These are phyloP conservation scores for Zygosaccharomyces sapae DNA, from an alignment of 1,139 yeast species.

Conservation along the genomic window DNA sequence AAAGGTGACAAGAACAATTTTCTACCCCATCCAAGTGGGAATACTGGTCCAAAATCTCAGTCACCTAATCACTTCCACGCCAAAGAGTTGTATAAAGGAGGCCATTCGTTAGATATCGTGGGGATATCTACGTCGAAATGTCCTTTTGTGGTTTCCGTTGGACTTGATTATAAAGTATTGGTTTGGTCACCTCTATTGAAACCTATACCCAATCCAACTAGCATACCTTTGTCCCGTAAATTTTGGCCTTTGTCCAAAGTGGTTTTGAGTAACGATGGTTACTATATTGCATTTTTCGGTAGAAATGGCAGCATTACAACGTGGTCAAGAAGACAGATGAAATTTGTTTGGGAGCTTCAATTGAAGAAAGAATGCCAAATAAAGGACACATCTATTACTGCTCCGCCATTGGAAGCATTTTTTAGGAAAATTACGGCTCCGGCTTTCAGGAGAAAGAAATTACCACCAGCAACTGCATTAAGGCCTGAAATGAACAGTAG, in stretches of 20 bases:
- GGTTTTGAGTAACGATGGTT: constrained; percentile 58
- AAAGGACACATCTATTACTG: constrained; percentile 34
- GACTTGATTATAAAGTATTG: constrained; percentile 64
- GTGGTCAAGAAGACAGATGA: constrained; percentile 51
- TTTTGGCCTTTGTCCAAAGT: constrained; percentile 68
- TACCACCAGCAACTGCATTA: constrained; percentile 23
- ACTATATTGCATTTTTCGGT: constrained; percentile 55
- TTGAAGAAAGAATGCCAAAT: constrained; percentile 31
- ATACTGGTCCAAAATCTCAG: background rate
- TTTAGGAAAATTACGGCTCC: constrained; percentile 55
- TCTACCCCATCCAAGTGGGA: background rate
- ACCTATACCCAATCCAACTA: constrained; percentile 46
- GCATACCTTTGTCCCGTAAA: constrained; percentile 42
- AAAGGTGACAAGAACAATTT: constrained; percentile 3
- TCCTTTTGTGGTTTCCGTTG: constrained; percentile 63
- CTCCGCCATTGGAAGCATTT: constrained; percentile 51
- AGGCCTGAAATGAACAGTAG: constrained; percentile 27
- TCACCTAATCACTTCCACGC: constrained; percentile 34
- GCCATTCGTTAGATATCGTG: constrained; percentile 62
- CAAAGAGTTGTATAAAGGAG: constrained; percentile 51
- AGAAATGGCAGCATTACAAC: constrained; percentile 51
- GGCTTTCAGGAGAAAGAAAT: constrained; percentile 47
- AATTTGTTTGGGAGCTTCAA: constrained; percentile 47
- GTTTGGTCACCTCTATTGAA: constrained; percentile 68
- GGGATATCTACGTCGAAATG: constrained; percentile 52